Evolutionary conservation across 805 yeast genomes (phyloP).

Genomic region (Scheffersomyces ergatensis): DNA sequence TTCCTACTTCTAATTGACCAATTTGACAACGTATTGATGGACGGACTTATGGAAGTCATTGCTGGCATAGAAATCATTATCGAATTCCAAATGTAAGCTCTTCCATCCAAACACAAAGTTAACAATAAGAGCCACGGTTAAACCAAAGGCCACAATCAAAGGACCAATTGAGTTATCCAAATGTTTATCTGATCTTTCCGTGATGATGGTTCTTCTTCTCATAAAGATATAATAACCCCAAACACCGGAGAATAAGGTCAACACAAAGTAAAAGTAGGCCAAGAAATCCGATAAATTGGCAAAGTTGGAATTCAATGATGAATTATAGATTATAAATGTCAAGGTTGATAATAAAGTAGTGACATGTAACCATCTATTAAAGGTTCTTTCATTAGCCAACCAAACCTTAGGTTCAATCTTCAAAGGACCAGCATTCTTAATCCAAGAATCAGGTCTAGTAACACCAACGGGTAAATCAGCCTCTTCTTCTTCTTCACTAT

Average conservation of each 20-base stretch:
- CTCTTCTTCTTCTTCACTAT: constrained; percentile 84
- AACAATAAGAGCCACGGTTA: constrained; percentile 61
- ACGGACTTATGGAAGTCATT: constrained; percentile 33
- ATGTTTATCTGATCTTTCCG: constrained; percentile 80
- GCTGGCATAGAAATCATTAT: constrained; percentile 24
- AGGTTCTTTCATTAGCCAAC: constrained; percentile 97
- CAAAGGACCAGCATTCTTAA: constrained; percentile 87
- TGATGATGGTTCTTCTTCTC: constrained; percentile 68
- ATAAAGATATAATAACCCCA: constrained; percentile 88
- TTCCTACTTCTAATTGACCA: constrained; percentile 15
- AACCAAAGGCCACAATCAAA: constrained; percentile 66
- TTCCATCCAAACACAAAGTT: constrained; percentile 69
- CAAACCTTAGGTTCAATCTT: constrained; percentile 97
- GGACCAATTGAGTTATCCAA: constrained; percentile 92
- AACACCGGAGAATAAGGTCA: constrained; percentile 77
- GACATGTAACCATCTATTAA: constrained; percentile 91
- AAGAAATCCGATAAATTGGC: constrained; percentile 61
- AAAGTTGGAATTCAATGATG: constrained; percentile 66
- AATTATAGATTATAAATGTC: constrained; percentile 79
- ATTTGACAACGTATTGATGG: constrained; percentile 30
- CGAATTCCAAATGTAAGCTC: constrained; percentile 17
- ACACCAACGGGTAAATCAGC: constrained; percentile 88
- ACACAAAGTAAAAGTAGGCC: constrained; percentile 76
- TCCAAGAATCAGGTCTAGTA: constrained; percentile 68
- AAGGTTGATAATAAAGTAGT: constrained; percentile 80